Base-by-base conservation (phyloP, 345 rosid genomes). In the Euphorbia tirucalli region DNA sequence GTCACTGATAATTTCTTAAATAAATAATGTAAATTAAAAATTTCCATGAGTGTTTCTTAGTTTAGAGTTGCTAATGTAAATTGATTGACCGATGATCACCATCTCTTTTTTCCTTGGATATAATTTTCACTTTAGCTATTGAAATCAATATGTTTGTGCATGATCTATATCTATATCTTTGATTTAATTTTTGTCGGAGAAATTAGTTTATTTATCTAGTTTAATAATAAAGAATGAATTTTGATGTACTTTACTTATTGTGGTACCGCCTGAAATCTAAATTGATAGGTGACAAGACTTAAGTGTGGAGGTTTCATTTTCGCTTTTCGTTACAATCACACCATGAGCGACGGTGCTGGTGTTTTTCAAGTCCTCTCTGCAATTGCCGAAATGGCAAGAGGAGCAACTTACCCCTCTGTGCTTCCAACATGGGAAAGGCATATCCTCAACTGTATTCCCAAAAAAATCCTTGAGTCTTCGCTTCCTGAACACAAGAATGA, bases 351-450 rank as follows among this genome's bases (percentile, higher is more conserved):
- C 7, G 80, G 32, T 0, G 14, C 25, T 2, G 80, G 80, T 13
- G 1, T 61, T 0, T 2, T 3, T 5, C 79, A 75, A 32, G 70
- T 70, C 65, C 11, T 70, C 65, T 5, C 61, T 0, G 68, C 79
- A 3, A 18, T 77, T 0, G 61, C 19, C 0, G 76, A 77, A 43
- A 72, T 72, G 50, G 76, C 65, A 4, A 57, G 69, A 4, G 80
- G 80, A 15, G 59, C 22, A 24, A 25, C 7, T 0, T 37, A 30
- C 19, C 76, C 76, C 7, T 66, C 76, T 5, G 27, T 54, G 2
- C 59, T 28, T 6, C 57, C 73, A 0, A 72, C 63, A 22, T 66
- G 76, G 76, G 70, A 77, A 41, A 72, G 80, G 7, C 59, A 77
- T 3, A 35, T 72, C 8, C 21, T 71, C 39, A 35, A 35, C 39